Base-by-base conservation (phyloP, 2,329 filamentous ascomycete species). In the Fusarium scirpi region DNA sequence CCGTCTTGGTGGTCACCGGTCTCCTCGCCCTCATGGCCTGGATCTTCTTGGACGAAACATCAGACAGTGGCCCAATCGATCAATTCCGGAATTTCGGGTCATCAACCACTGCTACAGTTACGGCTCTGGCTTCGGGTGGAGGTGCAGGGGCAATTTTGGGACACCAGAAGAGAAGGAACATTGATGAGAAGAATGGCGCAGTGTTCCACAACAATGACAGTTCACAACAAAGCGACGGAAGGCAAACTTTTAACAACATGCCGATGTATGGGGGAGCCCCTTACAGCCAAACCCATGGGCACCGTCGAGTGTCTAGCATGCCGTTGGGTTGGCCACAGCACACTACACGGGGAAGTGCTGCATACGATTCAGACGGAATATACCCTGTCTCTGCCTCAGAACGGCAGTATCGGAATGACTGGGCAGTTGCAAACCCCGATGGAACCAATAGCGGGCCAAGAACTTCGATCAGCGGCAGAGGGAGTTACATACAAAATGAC, bases 1-100 rank as follows among this genome's bases (percentile, higher is more conserved):
- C 92, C 2, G 78, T 87, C 2, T 51, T 90, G 8, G 78, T 91
- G 5, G 76, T 93, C 2, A 74, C 85, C 8, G 79, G 83, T 9
- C 80, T 92, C 41, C 65, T 90, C 25, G 83, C 83, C 2, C 87
- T 87, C n/a, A 74, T 84, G 9, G 46, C 80, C 8, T 87, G 84
- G 79, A 79, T 88, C 67, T 61, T 87, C 20, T 61, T 82, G 22
- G 86, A 89, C 66, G 86, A 88, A 72, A 79, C 76, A 8, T 80
- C 78, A 2, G 76, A 80, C 18, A 77, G 77, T 62, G 74, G 77
- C 1, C 60, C 76, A 2, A 29, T 77, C 10, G 68, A 81, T 46
- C 81, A 81, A 38, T 66, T 80, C 27, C 75, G 71, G 11, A 78
- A 71, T 20, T 71, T 79, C 41, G 59, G 66, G 2, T 65, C 63